Conservation (phyloP, 139 green algal genomes). For the Parachlorella kessleri region DNA sequence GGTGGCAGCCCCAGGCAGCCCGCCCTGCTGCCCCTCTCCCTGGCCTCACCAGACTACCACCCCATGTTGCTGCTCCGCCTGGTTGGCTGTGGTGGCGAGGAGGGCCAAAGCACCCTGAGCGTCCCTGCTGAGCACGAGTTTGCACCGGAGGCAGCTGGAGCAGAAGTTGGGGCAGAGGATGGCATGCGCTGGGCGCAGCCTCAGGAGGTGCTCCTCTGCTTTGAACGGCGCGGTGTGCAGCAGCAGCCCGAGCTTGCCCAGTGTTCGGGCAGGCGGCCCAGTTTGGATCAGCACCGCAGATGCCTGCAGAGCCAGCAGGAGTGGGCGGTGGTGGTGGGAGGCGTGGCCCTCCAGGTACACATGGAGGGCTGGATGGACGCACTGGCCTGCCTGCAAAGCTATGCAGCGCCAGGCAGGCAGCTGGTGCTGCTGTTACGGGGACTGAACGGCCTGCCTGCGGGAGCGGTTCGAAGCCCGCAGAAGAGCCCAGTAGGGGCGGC, state of each 20-base stretch:
- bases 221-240: too few relatives aligned
- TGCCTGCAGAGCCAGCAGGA: too few relatives aligned
- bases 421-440: too few relatives aligned
- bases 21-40: conserved; percentile 9
- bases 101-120: too few relatives aligned
- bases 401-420: conserved; percentile 3
- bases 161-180: not conserved
- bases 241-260: not conserved
- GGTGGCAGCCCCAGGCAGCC: not conserved
- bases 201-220: not conserved
- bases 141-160: not conserved
- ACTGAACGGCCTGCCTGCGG: too few relatives aligned
- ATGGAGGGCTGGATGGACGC: conserved; percentile 22
- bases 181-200: not conserved
- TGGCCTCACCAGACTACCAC: conserved; percentile 2
- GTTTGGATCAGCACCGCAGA: too few relatives aligned
- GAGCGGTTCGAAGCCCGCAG: too few relatives aligned
- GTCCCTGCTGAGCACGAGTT: too few relatives aligned
- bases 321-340: not conserved
- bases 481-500: too few relatives aligned
- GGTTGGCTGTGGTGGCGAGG: not conserved
- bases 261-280: not conserved
- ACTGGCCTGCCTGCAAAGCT: conserved; percentile 24
- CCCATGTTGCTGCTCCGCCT: conserved; percentile 11
- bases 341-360: conserved; percentile 14